Evolutionary conservation across 2,329 filamentous ascomycete species (phyloP).

Genomic region (Graphilbum ipis-grandicollis): DNA sequence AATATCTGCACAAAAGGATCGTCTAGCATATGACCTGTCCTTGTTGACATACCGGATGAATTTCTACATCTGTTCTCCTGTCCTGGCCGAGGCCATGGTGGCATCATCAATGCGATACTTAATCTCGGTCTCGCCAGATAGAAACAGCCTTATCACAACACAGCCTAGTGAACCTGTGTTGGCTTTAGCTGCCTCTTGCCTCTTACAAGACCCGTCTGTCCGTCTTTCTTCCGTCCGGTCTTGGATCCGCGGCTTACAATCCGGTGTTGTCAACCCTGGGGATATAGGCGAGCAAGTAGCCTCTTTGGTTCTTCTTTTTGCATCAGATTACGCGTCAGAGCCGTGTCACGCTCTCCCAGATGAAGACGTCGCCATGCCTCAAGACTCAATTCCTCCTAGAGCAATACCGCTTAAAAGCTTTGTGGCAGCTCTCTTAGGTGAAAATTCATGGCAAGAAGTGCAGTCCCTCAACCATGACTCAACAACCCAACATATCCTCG

Average conservation of each 20-base stretch:
- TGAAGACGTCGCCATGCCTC: neutral
- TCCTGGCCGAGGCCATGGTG: constrained; percentile 1
- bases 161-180: constrained; percentile 3
- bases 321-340: neutral
- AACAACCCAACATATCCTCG: neutral
- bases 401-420: neutral
- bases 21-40: neutral
- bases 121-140: neutral
- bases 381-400: neutral
- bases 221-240: neutral
- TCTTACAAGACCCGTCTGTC: neutral
- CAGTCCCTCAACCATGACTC: neutral
- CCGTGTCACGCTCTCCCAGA: neutral
- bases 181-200: constrained; percentile 1
- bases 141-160: neutral
- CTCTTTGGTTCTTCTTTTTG: neutral
- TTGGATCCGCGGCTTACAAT: neutral
- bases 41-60: constrained; percentile 2
- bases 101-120: constrained; percentile 1
- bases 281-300: constrained; percentile 2
- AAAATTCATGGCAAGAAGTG: neutral
- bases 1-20: neutral
- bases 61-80: constrained; percentile 1
- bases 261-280: neutral
- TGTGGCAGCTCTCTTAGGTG: neutral